Evolutionary conservation across 1,139 yeast genomes (phyloP).

Genomic region (Lodderomyces orthopsilosis): DNA sequence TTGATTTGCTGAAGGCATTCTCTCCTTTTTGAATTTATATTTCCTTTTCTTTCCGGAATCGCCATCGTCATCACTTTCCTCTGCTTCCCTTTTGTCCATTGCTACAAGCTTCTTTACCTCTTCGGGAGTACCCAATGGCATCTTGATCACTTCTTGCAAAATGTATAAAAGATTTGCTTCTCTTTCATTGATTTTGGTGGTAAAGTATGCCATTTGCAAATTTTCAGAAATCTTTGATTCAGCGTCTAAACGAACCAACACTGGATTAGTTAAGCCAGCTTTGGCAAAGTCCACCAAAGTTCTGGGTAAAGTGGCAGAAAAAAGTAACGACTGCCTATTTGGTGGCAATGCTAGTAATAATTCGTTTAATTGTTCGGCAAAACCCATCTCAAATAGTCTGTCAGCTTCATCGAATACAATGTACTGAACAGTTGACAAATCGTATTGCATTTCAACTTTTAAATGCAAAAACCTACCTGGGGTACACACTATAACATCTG

Average conservation of each 20-base stretch:
- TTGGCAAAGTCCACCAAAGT: conserved; percentile 94
- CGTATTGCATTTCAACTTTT: conserved; percentile 91
- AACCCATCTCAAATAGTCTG: conserved; percentile 95
- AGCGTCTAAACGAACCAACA: conserved; percentile 86
- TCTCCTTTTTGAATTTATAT: conserved; percentile 47
- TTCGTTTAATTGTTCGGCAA: conserved; percentile 91
- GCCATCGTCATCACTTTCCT: conserved; percentile 38
- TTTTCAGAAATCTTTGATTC: conserved; percentile 88
- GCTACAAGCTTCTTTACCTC: conserved; percentile 52
- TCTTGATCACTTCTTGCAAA: conserved; percentile 77
- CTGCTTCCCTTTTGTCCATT: conserved; percentile 44
- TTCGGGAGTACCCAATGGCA: conserved; percentile 75
- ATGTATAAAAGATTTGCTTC: conserved; percentile 81
- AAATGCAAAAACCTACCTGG: conserved; percentile 97
- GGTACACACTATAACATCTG: conserved; percentile 93
- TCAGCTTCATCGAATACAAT: conserved; percentile 98
- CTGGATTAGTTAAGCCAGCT: conserved; percentile 92
- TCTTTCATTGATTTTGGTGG: conserved; percentile 80
- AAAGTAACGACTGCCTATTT: conserved; percentile 80
- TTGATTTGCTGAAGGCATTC: conserved; percentile 74
- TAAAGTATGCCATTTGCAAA: conserved; percentile 83
- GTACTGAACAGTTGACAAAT: conserved; percentile 77
- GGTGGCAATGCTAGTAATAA: conserved; percentile 80
- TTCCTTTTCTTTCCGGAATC: conserved; percentile 33
- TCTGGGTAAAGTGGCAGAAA: conserved; percentile 93